A percentile compares a stretch with the other conserved stretches of the same genome.
phyloP scores from a whole-genome alignment of 306 rosid genomes.

The Bauhinia variegata region DNA sequence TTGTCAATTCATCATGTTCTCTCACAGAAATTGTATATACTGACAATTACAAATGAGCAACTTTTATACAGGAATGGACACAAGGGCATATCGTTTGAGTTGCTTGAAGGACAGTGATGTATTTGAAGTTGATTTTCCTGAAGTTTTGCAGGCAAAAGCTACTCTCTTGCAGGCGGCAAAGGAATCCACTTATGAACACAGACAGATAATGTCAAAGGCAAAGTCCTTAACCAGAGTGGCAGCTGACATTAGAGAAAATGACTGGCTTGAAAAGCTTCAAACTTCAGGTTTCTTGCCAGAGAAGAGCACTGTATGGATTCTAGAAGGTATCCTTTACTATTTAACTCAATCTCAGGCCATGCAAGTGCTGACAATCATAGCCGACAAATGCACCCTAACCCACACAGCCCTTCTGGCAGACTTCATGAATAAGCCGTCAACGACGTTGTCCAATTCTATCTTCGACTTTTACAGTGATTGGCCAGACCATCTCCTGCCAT shows the following conservation, averaged over 20 bases:
- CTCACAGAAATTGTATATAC: background rate
- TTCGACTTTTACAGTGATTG: constrained; percentile 96
- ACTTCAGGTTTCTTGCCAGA: constrained; percentile 77
- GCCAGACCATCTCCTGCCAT: constrained; percentile 96
- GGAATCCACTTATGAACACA: constrained; percentile 58
- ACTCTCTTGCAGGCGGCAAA: constrained; percentile 74
- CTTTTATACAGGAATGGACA: constrained; percentile 83
- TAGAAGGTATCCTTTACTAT: constrained; percentile 90
- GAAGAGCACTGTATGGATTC: constrained; percentile 88
- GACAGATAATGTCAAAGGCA: constrained; percentile 49
- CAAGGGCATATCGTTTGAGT: constrained; percentile 89
- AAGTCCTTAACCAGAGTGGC: constrained; percentile 81
- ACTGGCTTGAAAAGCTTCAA: constrained; percentile 88
- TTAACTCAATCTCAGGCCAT: constrained; percentile 75
- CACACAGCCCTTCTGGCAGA: constrained; percentile 84
- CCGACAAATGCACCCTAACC: constrained; percentile 69
- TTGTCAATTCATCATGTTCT: too few species aligned
- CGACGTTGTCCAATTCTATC: constrained; percentile 67
- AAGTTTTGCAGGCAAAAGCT: constrained; percentile 70
- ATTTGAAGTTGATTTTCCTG: constrained; percentile 85
- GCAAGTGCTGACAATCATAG: constrained; percentile 74
- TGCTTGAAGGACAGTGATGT: constrained; percentile 87
- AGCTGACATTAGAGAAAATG: constrained; percentile 77
- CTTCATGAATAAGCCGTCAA: constrained; percentile 93
- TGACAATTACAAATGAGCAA: constrained; percentile 34